phyloP scores from a whole-genome alignment of 2,329 filamentous ascomycete genomes.

The Epichloe aotearoae region DNA sequence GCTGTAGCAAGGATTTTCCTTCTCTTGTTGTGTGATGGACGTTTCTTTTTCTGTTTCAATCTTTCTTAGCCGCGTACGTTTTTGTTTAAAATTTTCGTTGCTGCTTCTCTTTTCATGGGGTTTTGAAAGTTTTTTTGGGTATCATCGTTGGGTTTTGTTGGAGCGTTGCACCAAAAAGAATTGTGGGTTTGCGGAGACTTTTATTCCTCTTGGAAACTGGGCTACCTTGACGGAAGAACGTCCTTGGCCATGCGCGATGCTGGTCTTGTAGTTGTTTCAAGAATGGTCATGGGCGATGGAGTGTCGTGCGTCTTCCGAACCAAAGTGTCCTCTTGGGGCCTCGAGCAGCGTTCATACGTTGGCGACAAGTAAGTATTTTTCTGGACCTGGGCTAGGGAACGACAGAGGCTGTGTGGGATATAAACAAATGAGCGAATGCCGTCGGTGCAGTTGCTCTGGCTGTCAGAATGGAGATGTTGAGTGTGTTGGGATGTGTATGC shows the following conservation, averaged over 20 bases:
- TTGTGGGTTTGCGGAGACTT: not conserved
- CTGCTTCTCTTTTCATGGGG: not conserved
- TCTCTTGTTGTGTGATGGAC: not conserved
- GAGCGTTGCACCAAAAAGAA: conserved; percentile 4
- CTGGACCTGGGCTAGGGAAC: not conserved
- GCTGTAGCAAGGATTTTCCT: conserved; percentile 4
- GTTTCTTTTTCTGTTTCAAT: not conserved
- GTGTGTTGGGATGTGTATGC: not conserved
- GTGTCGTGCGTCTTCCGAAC: not conserved
- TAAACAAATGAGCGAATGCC: too few relatives aligned
- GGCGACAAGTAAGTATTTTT: not conserved
- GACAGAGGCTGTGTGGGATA: not conserved
- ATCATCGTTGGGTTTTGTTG: conserved; percentile 1
- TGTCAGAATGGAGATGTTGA: not conserved
- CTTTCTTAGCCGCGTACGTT: not conserved
- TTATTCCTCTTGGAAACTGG: not conserved
- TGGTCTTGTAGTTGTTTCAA: not conserved
- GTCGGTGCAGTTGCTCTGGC: not conserved
- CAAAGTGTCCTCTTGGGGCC: not conserved
- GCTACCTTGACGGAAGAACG: not conserved
- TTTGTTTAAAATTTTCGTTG: not conserved
- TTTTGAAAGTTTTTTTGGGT: conserved; percentile 3
- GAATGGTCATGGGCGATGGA: not conserved
- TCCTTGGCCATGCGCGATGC: not conserved
- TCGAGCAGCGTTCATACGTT: too few relatives aligned